Percentiles rank a stretch among this genome's conserved stretches.
phyloP scores from a whole-genome alignment of 495 filamentous ascomycete species.

The Daldinia loculata region DNA sequence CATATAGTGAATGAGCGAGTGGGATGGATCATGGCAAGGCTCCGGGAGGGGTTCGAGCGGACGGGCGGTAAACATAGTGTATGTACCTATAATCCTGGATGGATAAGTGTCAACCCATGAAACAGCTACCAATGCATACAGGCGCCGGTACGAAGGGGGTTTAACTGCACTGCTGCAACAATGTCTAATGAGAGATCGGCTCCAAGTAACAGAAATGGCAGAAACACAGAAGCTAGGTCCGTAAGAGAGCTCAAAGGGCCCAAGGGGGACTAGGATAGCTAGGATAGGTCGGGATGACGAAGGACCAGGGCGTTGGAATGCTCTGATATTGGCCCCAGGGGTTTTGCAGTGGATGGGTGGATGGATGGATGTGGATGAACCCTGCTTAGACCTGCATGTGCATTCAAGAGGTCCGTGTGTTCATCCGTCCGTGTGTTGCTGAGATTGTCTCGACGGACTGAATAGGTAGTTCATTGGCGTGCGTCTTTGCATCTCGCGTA shows the following conservation, averaged over 20 bases:
- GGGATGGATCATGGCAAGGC: conserved; percentile 32
- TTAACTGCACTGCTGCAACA: conserved; percentile 29
- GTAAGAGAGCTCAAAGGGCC: conserved; percentile 28
- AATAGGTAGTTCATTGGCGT: conserved; percentile 13
- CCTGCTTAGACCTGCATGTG: conserved; percentile 38
- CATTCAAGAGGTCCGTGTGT: conserved; percentile 38
- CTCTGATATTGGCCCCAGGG: conserved; percentile 28
- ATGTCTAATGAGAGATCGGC: conserved; percentile 42
- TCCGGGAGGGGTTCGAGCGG: conserved; percentile 13
- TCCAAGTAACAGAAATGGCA: conserved; percentile 25
- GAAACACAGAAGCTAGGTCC: conserved; percentile 33
- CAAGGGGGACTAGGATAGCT: conserved; percentile 25
- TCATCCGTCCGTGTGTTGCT: conserved; percentile 34
- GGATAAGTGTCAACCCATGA: conserved; percentile 31
- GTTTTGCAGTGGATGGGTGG: conserved; percentile 18
- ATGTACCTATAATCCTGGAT: not conserved
- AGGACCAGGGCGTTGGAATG: conserved; percentile 42
- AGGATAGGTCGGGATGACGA: conserved; percentile 35
- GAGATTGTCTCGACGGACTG: conserved; percentile 34
- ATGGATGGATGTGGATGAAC: conserved; percentile 8
- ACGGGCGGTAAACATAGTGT: conserved; percentile 37
- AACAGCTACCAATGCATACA: conserved; percentile 36
- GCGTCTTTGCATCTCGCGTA: conserved; percentile 3
- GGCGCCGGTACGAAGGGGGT: conserved; percentile 26
- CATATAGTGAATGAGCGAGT: conserved; percentile 29